Base-by-base conservation (phyloP, 2,329 filamentous ascomycete genomes). In the Claviceps monticola region DNA sequence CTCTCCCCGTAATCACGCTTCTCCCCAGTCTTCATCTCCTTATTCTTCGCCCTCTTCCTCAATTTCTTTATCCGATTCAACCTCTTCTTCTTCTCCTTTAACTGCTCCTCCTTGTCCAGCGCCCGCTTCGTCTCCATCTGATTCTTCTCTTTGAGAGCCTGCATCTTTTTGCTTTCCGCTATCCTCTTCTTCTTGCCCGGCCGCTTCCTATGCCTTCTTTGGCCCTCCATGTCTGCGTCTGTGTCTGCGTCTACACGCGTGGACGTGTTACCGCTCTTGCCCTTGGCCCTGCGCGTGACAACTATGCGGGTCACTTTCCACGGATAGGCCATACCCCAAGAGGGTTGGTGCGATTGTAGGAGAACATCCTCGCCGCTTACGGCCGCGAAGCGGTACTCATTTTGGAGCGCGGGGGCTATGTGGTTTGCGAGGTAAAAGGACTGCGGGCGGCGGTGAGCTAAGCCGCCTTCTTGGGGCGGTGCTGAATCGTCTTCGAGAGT, bases 41-140 rank as follows among this genome's bases (percentile, higher is more conserved):
- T 78, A 56, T 74, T 76, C 65, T 82, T 82, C 44, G 73, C 71
- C 59, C 74, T 72, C 59, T 73, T 71, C 63, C 78, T 76, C 54
- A 81, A 57, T 67, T 83, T 82, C 68, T 78, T 81, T 58, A 74
- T 63, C 53, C 76, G 66, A 57, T 83, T 83, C 56, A 80, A 61
- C 56, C 78, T 70, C 66, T 80, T 80, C 68, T 80, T 80, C 70
- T 82, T 82, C 51, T 81, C 77, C 58, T 69, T 72, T 34, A 80
- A 56, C 48, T 75, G 72, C 56, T 79, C 73, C 59, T 80, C 78
- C 63, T 79, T 82, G 17, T 69, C 68, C 55, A 68, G 56, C 48
- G 66, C 58, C 51, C 69, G 65, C 56, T 67, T 70, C 56, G 63
- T 68, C 26, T 61, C 65, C 4, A 61, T 64, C 53, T 70, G 61